phyloP scores from a whole-genome alignment of 139 green algal species.

The Picochlorum costavermella region DNA sequence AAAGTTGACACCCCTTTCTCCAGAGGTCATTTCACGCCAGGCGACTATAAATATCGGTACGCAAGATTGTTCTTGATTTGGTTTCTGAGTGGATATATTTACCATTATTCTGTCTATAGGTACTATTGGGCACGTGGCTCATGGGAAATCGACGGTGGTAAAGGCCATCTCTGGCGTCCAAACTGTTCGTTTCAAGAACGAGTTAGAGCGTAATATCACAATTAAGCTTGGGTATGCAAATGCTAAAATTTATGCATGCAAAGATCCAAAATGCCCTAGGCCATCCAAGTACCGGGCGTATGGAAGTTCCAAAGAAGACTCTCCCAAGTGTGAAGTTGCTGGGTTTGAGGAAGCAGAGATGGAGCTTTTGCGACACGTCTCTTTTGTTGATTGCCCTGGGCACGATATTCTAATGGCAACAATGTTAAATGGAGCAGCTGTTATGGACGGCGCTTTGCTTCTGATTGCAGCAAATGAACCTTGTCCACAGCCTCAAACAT shows the following conservation, averaged over 20 bases:
- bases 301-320: slow-evolving; percentile 82
- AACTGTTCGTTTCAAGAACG: slow-evolving; percentile 99
- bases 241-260: slow-evolving; percentile 97
- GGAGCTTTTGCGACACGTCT: slow-evolving; percentile 93
- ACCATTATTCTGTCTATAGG: slow-evolving; percentile 43
- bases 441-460: slow-evolving; percentile 98
- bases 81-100: background rate
- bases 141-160: slow-evolving; percentile 99
- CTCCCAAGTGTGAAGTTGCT: slow-evolving; percentile 60
- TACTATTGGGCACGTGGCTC: slow-evolving; percentile 97
- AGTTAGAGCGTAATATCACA: slow-evolving; percentile 99
- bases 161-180: slow-evolving; percentile 99
- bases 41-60: slow-evolving; percentile 99
- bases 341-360: slow-evolving; percentile 75
- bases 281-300: slow-evolving; percentile 83
- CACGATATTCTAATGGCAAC: slow-evolving; percentile 99
- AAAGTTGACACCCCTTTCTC: slow-evolving; percentile 86
- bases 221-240: slow-evolving; percentile 99
- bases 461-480: slow-evolving; percentile 97
- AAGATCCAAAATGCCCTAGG: slow-evolving; percentile 63
- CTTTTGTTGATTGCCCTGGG: slow-evolving; percentile 97
- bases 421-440: slow-evolving; percentile 99
- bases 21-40: slow-evolving; percentile 96
- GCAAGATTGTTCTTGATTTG: slow-evolving; percentile 3
- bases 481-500: slow-evolving; percentile 97